Base-by-base conservation (phyloP, 805 yeast genomes). In the Cyberlindnera mrakii region DNA sequence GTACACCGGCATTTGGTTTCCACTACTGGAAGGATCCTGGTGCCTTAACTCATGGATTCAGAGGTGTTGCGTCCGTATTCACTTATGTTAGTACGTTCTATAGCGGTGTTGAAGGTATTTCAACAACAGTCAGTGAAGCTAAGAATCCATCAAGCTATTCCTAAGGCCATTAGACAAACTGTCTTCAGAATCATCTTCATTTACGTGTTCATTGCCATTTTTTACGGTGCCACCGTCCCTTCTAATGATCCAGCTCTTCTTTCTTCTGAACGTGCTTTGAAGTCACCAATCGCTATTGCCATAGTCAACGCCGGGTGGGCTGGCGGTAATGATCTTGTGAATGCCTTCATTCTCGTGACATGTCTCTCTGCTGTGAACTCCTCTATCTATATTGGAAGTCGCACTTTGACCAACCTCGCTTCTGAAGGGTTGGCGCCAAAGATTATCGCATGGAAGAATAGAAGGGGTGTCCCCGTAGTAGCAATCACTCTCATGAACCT, bases 81-180 rank as follows among this genome's bases (percentile, higher is more conserved):
- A 75, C 83, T 46, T 76, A 76, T 45, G 85, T 89, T 23, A 82
- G 85, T 18, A 83, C 84, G 64, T 82, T 89, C 33, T 83, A 74
- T 61, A 87, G 82, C 64, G 90, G 90, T 58, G 79, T 83, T 45
- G 93, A 84, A 62, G 72, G 82, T 58, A 80, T 82, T 30, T 88
- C 88, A 57, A 71, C 82, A 30, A 72, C 86, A 6, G 83, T 85
- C 13, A 86, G 87, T 60, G 93, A 84, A 62, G 71, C 83, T 35
- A 71, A 73, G 30, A 80, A 80, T 57, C 89, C 90, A 44, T 61
- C 79, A 76, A 50, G 66, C 85, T 23, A 82, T 83, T 45, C 89
- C 90, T 41, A 71, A 75, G 41, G 88, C 90, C 25, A 80, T 82
- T 54, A 75, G 74, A 53, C 79, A 79, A 54, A 86, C 82, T 29